Conservation (phyloP, 441 rosid species). For the Populus hybrid region DNA sequence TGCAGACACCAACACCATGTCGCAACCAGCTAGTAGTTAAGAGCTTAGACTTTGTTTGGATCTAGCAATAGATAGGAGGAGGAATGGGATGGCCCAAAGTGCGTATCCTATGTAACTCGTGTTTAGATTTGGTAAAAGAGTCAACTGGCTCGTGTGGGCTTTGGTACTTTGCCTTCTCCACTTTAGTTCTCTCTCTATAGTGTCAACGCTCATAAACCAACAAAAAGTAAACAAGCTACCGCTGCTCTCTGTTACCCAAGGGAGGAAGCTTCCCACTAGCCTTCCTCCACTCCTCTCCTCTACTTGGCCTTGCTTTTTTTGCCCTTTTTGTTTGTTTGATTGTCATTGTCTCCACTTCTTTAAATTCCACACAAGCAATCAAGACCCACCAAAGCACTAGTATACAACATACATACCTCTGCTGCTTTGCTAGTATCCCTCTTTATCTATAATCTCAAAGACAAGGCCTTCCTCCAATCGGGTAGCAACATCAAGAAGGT, state of each 20-base stretch:
- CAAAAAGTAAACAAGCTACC: neutral
- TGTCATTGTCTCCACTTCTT: constrained; percentile 27
- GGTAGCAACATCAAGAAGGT: constrained; percentile 12
- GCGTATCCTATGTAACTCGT: constrained; percentile 40
- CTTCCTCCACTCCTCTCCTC: constrained; percentile 28
- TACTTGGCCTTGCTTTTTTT: neutral
- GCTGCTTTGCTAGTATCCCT: too few species aligned
- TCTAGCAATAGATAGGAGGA: constrained; percentile 4
- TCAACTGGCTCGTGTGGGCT: constrained; percentile 11
- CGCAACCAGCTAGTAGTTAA: too few species aligned
- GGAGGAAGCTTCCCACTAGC: constrained; percentile 50
- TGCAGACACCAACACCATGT: neutral
- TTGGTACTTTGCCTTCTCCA: neutral
- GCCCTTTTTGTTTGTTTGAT: constrained; percentile 21
- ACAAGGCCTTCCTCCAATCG: constrained; percentile 5
- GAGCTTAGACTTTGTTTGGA: constrained; percentile 23
- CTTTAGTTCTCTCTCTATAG: constrained; percentile 16
- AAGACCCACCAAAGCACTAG: constrained; percentile 21
- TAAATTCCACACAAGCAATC: constrained; percentile 20
- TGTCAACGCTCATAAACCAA: constrained; percentile 54
- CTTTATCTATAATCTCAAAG: constrained; percentile 1
- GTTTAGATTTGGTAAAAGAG: constrained; percentile 2
- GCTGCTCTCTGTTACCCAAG: constrained; percentile 3
- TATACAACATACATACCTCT: neutral
- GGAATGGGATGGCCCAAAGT: neutral